A percentile compares a stretch with the other conserved stretches of the same genome.
These are phyloP conservation scores for Komagataella ulmi DNA, from an alignment of 805 yeast species.

Conservation along the genomic window DNA sequence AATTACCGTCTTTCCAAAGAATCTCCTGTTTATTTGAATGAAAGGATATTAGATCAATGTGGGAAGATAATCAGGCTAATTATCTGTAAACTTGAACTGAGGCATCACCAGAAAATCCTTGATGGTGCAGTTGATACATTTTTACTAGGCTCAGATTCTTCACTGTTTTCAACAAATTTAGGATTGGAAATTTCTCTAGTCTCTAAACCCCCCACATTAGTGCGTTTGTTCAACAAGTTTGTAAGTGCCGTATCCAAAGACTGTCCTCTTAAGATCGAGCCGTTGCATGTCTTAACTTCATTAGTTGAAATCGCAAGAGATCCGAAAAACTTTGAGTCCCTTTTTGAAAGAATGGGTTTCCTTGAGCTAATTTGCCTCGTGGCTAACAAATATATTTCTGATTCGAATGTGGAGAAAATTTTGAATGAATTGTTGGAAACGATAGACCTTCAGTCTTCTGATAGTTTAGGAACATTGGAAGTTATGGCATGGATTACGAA, in stretches of 20 bases:
- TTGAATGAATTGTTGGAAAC: neutral
- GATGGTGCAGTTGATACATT: conserved; percentile 24
- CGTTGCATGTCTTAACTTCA: conserved; percentile 3
- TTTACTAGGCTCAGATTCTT: conserved; percentile 8
- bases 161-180: neutral
- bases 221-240: conserved; percentile 29
- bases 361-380: conserved; percentile 41
- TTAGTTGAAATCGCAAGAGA: conserved; percentile 7
- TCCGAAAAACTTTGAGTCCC: conserved; percentile 8
- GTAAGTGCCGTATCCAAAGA: conserved; percentile 40
- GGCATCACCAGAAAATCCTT: conserved; percentile 33
- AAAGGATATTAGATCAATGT: conserved; percentile 20
- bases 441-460: neutral
- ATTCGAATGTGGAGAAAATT: conserved; percentile 11
- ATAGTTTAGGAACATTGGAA: neutral
- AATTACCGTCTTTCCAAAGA: conserved; percentile 3
- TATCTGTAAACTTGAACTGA: conserved; percentile 21
- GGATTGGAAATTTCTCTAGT: conserved; percentile 2
- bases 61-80: conserved; percentile 29
- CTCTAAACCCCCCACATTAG: conserved; percentile 9
- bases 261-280: conserved; percentile 11
- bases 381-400: conserved; percentile 34
- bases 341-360: conserved; percentile 34
- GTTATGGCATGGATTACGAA: conserved; percentile 55
- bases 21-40: conserved; percentile 9